Conservation (phyloP, 331 rosid genomes). For the Erythrophleum ivorense region DNA sequence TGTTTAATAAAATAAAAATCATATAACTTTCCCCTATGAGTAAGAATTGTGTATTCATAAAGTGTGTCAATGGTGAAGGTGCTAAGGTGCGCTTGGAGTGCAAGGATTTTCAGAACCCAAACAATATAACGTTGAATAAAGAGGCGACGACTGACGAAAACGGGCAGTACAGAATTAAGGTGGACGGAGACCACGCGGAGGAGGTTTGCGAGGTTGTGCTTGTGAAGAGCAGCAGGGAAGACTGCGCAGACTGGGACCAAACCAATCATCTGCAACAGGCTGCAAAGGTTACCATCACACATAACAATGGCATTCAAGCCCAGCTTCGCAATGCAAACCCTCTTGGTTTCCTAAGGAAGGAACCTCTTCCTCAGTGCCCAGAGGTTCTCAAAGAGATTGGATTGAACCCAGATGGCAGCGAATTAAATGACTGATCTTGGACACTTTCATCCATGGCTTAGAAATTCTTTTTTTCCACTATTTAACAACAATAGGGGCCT, state of each 20-base stretch:
- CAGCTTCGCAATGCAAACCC: conserved; percentile 62
- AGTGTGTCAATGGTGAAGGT: conserved; percentile 30
- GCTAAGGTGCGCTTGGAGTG: conserved; percentile 69
- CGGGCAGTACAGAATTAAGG: conserved; percentile 50
- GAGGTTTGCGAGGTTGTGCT: conserved; percentile 59
- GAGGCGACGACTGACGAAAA: conserved; percentile 47
- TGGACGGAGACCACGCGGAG: conserved; percentile 75
- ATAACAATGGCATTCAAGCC: conserved; percentile 64
- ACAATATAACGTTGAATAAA: conserved; percentile 46
- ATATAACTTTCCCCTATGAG: neutral
- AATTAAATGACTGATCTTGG: neutral
- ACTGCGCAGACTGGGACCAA: conserved; percentile 48
- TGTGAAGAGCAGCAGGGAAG: conserved; percentile 45
- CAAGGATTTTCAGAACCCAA: conserved; percentile 47
- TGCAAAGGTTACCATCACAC: conserved; percentile 66
- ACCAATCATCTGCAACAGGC: conserved; percentile 39
- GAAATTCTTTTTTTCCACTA: too few species aligned
- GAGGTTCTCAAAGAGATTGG: conserved; percentile 67
- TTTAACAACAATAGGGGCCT: too few species aligned
- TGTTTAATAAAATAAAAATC: too few species aligned
- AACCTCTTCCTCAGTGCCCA: conserved; percentile 43
- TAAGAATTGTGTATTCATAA: neutral
- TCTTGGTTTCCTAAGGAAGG: conserved; percentile 70
- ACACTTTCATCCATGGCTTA: too few species aligned
- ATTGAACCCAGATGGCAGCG: neutral